Evolutionary conservation across 306 rosid species (phyloP).

Genomic region (Neltuma alba): DNA sequence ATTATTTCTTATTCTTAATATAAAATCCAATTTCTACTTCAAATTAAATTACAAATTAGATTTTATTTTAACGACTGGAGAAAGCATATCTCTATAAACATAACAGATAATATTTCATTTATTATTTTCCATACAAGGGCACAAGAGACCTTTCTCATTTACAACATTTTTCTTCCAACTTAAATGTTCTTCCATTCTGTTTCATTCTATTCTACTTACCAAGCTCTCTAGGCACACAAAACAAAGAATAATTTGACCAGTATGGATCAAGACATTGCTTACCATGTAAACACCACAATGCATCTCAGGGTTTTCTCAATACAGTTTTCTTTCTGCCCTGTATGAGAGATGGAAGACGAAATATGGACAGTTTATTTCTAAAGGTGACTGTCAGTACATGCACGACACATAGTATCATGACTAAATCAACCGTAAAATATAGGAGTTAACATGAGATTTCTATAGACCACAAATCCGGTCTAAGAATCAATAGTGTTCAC

Average conservation of each 20-base stretch:
- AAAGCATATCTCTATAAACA: background rate
- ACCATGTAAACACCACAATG: background rate
- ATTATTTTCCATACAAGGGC: background rate
- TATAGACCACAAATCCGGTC: slow-evolving; percentile 7
- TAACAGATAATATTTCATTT: background rate
- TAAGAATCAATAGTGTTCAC: slow-evolving; percentile 27
- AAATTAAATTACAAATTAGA: too few species aligned
- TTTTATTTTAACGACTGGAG: too few species aligned
- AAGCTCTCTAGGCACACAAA: background rate
- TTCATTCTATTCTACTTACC: background rate
- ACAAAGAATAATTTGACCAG: background rate
- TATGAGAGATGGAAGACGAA: slow-evolving; percentile 4
- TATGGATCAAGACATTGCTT: slow-evolving; percentile 2
- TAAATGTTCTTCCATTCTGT: background rate
- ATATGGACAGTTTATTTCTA: slow-evolving; percentile 23
- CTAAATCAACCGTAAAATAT: slow-evolving; percentile 5
- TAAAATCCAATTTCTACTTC: too few species aligned
- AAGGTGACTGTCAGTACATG: background rate
- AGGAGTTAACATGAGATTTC: slow-evolving; percentile 12
- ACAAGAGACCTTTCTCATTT: background rate
- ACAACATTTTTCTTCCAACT: background rate
- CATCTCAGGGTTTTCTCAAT: background rate
- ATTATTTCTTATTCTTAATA: too few species aligned
- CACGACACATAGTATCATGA: background rate
- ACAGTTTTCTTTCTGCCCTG: background rate